Conservation (phyloP, 1,284 basidiomycete species). For the Puccinia sorghi region DNA sequence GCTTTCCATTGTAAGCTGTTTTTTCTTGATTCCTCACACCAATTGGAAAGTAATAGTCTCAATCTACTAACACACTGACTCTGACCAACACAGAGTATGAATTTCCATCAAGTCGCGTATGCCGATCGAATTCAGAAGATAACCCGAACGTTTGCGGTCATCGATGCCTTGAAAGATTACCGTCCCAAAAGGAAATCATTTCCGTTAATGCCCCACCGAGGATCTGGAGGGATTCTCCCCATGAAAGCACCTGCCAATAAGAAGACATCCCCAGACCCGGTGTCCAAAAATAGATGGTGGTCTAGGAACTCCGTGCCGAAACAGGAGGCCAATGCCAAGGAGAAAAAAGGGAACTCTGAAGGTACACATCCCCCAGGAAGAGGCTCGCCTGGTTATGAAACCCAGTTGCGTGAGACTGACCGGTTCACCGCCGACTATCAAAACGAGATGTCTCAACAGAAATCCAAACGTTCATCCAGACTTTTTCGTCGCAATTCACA, state of each 20-base stretch:
- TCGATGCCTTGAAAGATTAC: constrained; percentile 71
- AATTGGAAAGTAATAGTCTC: constrained; percentile 69
- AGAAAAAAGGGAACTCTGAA: neutral
- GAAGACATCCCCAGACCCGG: neutral
- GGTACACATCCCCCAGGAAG: neutral
- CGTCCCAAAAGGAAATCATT: constrained; percentile 64
- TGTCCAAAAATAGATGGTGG: constrained; percentile 17
- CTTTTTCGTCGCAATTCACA: constrained; percentile 21
- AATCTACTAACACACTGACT: constrained; percentile 53
- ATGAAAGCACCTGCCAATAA: constrained; percentile 4
- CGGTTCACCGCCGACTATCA: constrained; percentile 7
- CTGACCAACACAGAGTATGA: constrained; percentile 59
- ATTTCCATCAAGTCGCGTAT: constrained; percentile 73
- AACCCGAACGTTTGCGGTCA: constrained; percentile 64
- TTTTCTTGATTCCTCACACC: constrained; percentile 57
- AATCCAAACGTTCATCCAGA: neutral
- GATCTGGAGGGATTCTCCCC: neutral
- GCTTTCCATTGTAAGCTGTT: constrained; percentile 35
- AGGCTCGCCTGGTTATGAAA: constrained; percentile 2
- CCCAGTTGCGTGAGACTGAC: neutral
- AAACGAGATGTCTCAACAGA: neutral
- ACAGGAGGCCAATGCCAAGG: neutral
- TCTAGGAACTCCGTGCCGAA: neutral
- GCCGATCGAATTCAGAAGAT: constrained; percentile 70
- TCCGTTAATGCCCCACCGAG: neutral